Conservation (phyloP, 148 eudicot species). For the Camellia japonica region DNA sequence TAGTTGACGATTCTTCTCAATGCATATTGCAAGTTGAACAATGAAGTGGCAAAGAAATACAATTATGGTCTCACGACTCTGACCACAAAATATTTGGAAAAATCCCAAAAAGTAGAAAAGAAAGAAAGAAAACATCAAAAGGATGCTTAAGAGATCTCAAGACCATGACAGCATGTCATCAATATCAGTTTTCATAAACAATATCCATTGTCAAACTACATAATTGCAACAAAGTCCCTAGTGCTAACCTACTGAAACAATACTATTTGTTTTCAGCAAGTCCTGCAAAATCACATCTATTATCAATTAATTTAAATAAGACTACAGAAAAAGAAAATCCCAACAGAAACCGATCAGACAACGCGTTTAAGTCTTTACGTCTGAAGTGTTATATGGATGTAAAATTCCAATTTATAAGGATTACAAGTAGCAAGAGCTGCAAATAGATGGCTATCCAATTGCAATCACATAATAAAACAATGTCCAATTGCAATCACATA, state of each 20-base stretch:
- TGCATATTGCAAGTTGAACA: constrained; percentile 79
- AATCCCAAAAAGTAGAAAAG: neutral
- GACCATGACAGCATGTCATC: neutral
- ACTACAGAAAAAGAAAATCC: neutral
- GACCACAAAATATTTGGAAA: neutral
- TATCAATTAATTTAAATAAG: neutral
- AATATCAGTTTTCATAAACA: neutral
- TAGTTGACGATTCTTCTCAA: constrained; percentile 63
- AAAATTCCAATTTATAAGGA: neutral
- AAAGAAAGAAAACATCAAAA: neutral
- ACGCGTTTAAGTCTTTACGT: neutral
- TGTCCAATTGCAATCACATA: neutral
- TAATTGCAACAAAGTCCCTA: neutral
- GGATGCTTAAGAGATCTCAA: constrained; percentile 8
- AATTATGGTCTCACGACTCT: neutral
- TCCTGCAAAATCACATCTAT: neutral
- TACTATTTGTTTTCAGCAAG: neutral
- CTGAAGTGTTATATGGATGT: neutral
- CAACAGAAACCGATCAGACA: neutral
- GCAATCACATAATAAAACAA: neutral
- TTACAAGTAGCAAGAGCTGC: neutral
- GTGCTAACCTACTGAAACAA: neutral
- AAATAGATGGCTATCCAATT: constrained; percentile 2
- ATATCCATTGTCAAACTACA: neutral
- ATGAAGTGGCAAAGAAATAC: constrained; percentile 1